Conservation (phyloP, 1,284 basidiomycete species). For the Cutaneotrichosporon sp. region DNA sequence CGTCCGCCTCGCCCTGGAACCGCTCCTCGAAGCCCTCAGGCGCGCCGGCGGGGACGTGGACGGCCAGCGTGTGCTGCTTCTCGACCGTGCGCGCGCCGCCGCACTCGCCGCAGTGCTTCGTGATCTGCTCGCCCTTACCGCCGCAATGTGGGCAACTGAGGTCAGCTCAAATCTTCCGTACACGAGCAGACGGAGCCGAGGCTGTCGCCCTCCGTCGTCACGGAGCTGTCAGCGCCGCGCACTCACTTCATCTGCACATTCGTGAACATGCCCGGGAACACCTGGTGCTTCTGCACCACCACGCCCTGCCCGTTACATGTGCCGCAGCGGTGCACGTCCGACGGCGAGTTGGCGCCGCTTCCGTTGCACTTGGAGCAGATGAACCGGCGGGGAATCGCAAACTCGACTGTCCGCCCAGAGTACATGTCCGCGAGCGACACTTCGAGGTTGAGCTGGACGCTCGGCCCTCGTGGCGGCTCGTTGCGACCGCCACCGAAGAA, state of each 20-base stretch:
- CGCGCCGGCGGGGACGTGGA: slow-evolving; percentile 79
- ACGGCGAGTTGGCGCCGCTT: slow-evolving; percentile 80
- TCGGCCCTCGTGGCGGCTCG: slow-evolving; percentile 71
- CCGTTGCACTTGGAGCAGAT: slow-evolving; percentile 93
- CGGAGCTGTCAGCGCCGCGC: background rate
- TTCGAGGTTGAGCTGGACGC: slow-evolving; percentile 81
- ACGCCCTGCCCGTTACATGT: slow-evolving; percentile 82
- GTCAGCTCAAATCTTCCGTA: slow-evolving; percentile 9
- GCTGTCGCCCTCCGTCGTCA: background rate
- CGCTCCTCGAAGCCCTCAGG: slow-evolving; percentile 88
- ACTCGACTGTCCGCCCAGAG: slow-evolving; percentile 80
- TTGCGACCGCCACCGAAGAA: slow-evolving; percentile 82
- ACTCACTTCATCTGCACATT: slow-evolving; percentile 54
- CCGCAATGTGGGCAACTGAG: slow-evolving; percentile 73
- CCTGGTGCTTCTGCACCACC: slow-evolving; percentile 82
- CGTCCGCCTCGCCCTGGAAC: slow-evolving; percentile 90
- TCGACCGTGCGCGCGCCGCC: slow-evolving; percentile 75
- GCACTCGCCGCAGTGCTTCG: slow-evolving; percentile 74
- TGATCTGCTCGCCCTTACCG: slow-evolving; percentile 78
- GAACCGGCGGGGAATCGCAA: slow-evolving; percentile 82
- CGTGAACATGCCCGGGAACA: slow-evolving; percentile 90
- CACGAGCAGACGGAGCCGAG: background rate
- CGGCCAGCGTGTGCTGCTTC: slow-evolving; percentile 64
- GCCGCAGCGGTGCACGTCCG: slow-evolving; percentile 78
- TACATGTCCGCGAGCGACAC: slow-evolving; percentile 85